These are phyloP conservation scores for Symbiotaphrina buchneri DNA, from an alignment of 495 filamentous ascomycete genomes.

Conservation along the genomic window DNA sequence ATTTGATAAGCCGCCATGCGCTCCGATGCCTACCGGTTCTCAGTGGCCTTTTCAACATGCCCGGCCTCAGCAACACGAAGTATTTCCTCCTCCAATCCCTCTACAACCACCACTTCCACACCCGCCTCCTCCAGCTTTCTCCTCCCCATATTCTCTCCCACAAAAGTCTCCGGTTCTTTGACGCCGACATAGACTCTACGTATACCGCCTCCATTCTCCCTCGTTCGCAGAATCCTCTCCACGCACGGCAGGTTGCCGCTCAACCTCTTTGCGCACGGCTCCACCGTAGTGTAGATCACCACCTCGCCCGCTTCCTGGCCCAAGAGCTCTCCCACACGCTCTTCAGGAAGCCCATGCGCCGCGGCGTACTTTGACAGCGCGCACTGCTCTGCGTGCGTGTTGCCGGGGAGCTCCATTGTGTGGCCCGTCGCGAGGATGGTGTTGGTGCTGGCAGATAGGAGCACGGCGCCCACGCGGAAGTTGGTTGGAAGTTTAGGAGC, in stretches of 20 bases:
- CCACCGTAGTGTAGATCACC: slow-evolving; percentile 84
- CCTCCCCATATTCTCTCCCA: slow-evolving; percentile 56
- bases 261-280: slow-evolving; percentile 66
- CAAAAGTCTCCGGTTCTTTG: slow-evolving; percentile 73
- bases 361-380: slow-evolving; percentile 58
- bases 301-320: slow-evolving; percentile 25
- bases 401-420: slow-evolving; percentile 74
- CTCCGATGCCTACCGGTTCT: no score
- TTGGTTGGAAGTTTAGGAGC: slow-evolving; percentile 76
- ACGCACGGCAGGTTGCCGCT: slow-evolving; percentile 70
- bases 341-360: slow-evolving; percentile 25
- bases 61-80: slow-evolving; percentile 60
- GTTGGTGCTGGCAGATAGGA: slow-evolving; percentile 35
- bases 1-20: no score
- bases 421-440: slow-evolving; percentile 65
- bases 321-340: slow-evolving; percentile 28
- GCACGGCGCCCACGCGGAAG: slow-evolving; percentile 75
- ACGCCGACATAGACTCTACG: slow-evolving; percentile 72
- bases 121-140: slow-evolving; percentile 45
- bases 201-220: slow-evolving; percentile 25
- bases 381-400: slow-evolving; percentile 91
- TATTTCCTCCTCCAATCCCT: slow-evolving; percentile 65
- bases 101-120: slow-evolving; percentile 46
- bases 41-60: slow-evolving; percentile 30
- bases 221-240: slow-evolving; percentile 47